These are phyloP conservation scores for Dichomitus squalens DNA, from an alignment of 1,284 basidiomycete genomes.

Conservation along the genomic window DNA sequence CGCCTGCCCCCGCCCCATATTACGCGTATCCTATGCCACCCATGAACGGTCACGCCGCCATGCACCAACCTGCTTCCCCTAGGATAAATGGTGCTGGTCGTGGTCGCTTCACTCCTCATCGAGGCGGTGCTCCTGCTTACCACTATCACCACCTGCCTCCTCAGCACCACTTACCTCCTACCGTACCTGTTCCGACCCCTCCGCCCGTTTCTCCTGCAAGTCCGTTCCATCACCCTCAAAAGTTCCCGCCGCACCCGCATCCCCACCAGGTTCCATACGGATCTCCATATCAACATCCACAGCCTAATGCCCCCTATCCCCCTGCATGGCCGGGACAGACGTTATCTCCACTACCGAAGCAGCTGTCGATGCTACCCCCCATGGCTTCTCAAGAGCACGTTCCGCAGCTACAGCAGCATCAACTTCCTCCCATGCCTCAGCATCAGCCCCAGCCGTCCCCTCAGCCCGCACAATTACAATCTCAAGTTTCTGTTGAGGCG, in stretches of 20 bases:
- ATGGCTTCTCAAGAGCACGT: conserved; percentile 21
- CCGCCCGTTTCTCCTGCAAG: conserved; percentile 29
- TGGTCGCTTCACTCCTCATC: conserved; percentile 30
- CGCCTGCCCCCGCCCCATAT: conserved; percentile 30
- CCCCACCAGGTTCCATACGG: conserved; percentile 33
- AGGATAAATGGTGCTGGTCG: conserved; percentile 29
- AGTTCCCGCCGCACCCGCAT: conserved; percentile 31
- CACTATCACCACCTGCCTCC: conserved; percentile 28
- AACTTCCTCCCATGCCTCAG: conserved; percentile 10
- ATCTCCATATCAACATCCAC: conserved; percentile 32
- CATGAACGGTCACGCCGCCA: conserved; percentile 31
- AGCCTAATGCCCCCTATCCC: conserved; percentile 31
- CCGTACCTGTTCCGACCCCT: conserved; percentile 26
- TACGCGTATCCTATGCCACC: conserved; percentile 35
- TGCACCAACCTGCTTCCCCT: conserved; percentile 33
- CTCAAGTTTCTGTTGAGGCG: background rate
- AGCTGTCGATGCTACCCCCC: conserved; percentile 38
- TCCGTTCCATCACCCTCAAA: conserved; percentile 33
- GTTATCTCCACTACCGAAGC: conserved; percentile 40
- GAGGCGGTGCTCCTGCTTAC: conserved; percentile 28
- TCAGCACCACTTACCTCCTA: conserved; percentile 27
- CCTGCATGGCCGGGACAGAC: conserved; percentile 31
- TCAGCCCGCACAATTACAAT: background rate
- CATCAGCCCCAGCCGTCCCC: conserved; percentile 8
- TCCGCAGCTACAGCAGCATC: conserved; percentile 15